Conservation (phyloP, 305 asterid genomes). For the Euphrasia arctica region DNA sequence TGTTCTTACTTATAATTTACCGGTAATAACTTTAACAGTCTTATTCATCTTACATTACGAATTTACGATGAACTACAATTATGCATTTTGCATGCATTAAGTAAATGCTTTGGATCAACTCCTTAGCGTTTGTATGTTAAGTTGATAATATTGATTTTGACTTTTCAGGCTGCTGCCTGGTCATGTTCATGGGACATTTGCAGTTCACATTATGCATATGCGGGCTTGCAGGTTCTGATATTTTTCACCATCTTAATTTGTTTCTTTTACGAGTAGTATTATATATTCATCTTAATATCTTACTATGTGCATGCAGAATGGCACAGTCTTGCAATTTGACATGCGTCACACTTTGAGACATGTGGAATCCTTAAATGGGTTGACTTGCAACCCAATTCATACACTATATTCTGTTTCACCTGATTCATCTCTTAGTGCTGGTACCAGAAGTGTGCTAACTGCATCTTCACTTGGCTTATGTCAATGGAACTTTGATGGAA, state of each 20-base stretch:
- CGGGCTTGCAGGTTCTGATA: conserved; percentile 86
- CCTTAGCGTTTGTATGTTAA: conserved; percentile 15
- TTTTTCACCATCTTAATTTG: conserved; percentile 13
- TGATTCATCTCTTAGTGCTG: conserved; percentile 36
- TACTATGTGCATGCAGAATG: conserved; percentile 53
- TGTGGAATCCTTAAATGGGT: conserved; percentile 60
- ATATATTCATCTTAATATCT: conserved; percentile 20
- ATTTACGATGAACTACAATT: conserved; percentile 4
- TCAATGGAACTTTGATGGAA: conserved; percentile 69
- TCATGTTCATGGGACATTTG: conserved; percentile 85
- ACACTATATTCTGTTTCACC: conserved; percentile 54
- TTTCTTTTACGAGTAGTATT: neutral
- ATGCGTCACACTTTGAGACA: conserved; percentile 59
- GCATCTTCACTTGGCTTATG: conserved; percentile 92
- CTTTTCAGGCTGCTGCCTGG: conserved; percentile 85
- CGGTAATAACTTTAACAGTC: conserved; percentile 51
- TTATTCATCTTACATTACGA: conserved; percentile 14
- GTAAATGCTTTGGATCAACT: conserved; percentile 6
- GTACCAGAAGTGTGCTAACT: conserved; percentile 57
- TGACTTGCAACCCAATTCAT: conserved; percentile 65
- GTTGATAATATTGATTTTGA: conserved; percentile 8
- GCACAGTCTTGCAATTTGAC: conserved; percentile 78
- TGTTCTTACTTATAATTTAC: conserved; percentile 68
- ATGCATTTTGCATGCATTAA: conserved; percentile 13
- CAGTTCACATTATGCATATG: conserved; percentile 58